Base-by-base conservation (phyloP, 164 flowering plant species). In the Magnolia changhungtana region DNA sequence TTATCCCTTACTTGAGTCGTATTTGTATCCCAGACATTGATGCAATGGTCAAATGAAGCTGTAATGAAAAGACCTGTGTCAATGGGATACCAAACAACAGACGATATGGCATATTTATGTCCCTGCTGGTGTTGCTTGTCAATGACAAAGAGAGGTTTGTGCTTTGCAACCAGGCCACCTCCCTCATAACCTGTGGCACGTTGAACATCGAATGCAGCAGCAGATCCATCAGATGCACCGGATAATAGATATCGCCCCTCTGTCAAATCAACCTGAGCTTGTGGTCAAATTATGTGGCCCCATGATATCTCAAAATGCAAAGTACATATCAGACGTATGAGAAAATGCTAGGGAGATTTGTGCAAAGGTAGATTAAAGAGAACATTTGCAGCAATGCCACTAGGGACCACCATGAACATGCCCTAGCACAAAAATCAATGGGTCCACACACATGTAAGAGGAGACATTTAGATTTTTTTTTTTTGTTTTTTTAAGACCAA, bases 21-120 rank as follows among this genome's bases (percentile, higher is more conserved):
- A 78, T 95, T 95, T 8, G 99, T 96, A 81, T 96, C 99, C 98
- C 98, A 96, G 24, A 96, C 97, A 79, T 94, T 96, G 63, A 94
- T 82, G 75, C 82, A 82, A 73, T 91, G 94, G 85, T 96, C 99
- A 85, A 85, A 92, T 11, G 97, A 94, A 58, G 96, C 98, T 0
- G 98, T 94, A 59, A 96, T 51, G 71, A 96, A 94, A 27, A 96
- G 82, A 37, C 98, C 99, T 1, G 98, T 96, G 86, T 96, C 99
- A 79, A 96, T 74, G 31, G 99, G 99, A 83, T 96, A 96, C 99
- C 99, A 96, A 78, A 88, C 85, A 77, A 95, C 98, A 4, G 97
- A 89, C 49, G 97, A 90, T 50, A 95, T 63, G 23, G 93, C 90
- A 80, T 89, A 93, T 69, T 89, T 89, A 77, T 95, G 99, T 13